Conservation (phyloP, 208 protist genomes). For the Sergeia podlipaevii region DNA sequence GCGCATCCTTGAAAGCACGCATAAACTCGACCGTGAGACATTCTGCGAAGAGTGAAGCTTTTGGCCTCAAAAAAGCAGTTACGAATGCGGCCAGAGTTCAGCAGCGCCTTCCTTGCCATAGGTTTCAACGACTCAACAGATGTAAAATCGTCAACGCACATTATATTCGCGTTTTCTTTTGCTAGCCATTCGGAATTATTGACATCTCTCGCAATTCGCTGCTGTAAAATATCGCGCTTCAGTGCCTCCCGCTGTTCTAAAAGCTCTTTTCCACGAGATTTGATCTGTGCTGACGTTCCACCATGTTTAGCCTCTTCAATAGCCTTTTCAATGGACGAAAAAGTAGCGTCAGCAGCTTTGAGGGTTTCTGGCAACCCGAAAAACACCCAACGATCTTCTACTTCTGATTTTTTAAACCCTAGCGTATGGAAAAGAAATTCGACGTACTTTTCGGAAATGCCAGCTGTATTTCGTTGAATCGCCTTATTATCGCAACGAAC, state of each 20-base stretch:
- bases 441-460: conserved; percentile 25
- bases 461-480: conserved; percentile 19
- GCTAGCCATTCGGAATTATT: neutral
- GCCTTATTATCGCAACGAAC: conserved; percentile 50
- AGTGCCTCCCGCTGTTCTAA: conserved; percentile 1
- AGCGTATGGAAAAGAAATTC: conserved; percentile 43
- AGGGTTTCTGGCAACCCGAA: conserved; percentile 33
- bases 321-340: conserved; percentile 43
- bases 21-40: conserved; percentile 70
- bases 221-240: neutral
- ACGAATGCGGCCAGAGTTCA: conserved; percentile 67
- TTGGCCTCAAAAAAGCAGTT: conserved; percentile 80
- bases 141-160: conserved; percentile 36
- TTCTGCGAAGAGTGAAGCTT: conserved; percentile 52
- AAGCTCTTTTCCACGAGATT: conserved; percentile 1
- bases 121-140: conserved; percentile 31
- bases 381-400: conserved; percentile 39
- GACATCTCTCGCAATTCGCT: neutral
- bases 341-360: conserved; percentile 29
- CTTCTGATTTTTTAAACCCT: conserved; percentile 33
- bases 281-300: conserved; percentile 2
- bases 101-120: conserved; percentile 48
- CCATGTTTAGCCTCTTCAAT: conserved; percentile 15
- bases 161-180: conserved; percentile 3
- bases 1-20: conserved; percentile 68